phyloP scores from a whole-genome alignment of 805 yeast genomes.

The Pichia membranifaciens region DNA sequence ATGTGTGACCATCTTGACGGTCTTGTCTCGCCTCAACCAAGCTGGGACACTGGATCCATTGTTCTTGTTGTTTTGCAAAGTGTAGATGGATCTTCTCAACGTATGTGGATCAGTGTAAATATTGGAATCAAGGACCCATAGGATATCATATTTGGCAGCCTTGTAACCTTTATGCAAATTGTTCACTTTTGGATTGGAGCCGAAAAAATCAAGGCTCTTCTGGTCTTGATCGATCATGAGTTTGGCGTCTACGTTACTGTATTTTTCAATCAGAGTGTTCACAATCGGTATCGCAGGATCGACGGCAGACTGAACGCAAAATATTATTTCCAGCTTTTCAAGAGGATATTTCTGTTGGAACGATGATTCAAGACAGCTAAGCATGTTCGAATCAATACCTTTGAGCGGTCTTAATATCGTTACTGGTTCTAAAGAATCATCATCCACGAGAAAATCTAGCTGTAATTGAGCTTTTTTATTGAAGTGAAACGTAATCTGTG shows the following conservation, averaged over 20 bases:
- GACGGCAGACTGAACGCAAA: conserved; percentile 59
- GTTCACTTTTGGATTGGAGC: conserved; percentile 87
- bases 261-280: conserved; percentile 40
- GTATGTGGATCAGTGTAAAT: conserved; percentile 71
- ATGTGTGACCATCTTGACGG: conserved; percentile 73
- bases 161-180: conserved; percentile 77
- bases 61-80: conserved; percentile 43
- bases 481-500: conserved; percentile 23
- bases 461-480: conserved; percentile 15
- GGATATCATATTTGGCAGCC: conserved; percentile 59
- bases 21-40: conserved; percentile 22
- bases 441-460: conserved; percentile 18
- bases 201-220: conserved; percentile 42
- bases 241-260: conserved; percentile 53
- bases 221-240: conserved; percentile 44
- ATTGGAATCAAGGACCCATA: conserved; percentile 85
- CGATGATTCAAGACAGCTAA: conserved; percentile 59
- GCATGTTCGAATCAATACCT: conserved; percentile 75
- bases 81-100: conserved; percentile 54
- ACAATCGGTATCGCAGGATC: conserved; percentile 67
- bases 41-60: conserved; percentile 37
- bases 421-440: conserved; percentile 53
- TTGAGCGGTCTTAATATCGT: conserved; percentile 77
- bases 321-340: conserved; percentile 57
- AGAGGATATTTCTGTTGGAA: conserved; percentile 63